Evolutionary conservation across 2,329 filamentous ascomycete genomes (phyloP).

Genomic region (Aspergillus bombycis): DNA sequence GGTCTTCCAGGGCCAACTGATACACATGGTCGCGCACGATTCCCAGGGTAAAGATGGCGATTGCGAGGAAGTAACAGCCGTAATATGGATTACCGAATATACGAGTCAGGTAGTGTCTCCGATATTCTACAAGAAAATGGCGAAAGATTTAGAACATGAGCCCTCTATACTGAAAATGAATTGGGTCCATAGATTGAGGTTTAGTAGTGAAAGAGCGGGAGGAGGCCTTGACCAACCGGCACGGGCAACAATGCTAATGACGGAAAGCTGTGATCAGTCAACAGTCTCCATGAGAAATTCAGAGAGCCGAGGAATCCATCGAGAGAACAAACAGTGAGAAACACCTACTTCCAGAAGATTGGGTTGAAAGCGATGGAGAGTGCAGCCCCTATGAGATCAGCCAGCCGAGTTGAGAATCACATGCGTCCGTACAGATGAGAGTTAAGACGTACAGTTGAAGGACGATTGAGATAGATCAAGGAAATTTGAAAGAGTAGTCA

Average conservation of each 20-base stretch:
- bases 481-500: constrained; percentile 41
- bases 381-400: constrained; percentile 67
- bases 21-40: constrained; percentile 87
- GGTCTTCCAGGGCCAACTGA: constrained; percentile 76
- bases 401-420: constrained; percentile 28
- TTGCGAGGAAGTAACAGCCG: constrained; percentile 88
- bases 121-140: constrained; percentile 72
- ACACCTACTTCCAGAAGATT: constrained; percentile 96
- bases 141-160: constrained; percentile 18
- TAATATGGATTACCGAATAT: constrained; percentile 77
- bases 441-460: constrained; percentile 60
- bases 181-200: not conserved
- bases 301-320: not conserved
- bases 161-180: constrained; percentile 7
- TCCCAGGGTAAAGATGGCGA: constrained; percentile 87
- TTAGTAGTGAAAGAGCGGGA: constrained; percentile 9
- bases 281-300: not conserved
- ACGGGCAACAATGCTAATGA: constrained; percentile 74
- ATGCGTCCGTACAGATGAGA: constrained; percentile 24
- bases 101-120: constrained; percentile 83
- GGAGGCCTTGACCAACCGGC: constrained; percentile 60
- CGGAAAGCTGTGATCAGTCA: not conserved
- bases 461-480: constrained; percentile 70
- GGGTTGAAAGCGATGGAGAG: constrained; percentile 90
- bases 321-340: not conserved